Evolutionary conservation across 2,329 filamentous ascomycete genomes (phyloP).

Genomic region (Aspergillus terreus): DNA sequence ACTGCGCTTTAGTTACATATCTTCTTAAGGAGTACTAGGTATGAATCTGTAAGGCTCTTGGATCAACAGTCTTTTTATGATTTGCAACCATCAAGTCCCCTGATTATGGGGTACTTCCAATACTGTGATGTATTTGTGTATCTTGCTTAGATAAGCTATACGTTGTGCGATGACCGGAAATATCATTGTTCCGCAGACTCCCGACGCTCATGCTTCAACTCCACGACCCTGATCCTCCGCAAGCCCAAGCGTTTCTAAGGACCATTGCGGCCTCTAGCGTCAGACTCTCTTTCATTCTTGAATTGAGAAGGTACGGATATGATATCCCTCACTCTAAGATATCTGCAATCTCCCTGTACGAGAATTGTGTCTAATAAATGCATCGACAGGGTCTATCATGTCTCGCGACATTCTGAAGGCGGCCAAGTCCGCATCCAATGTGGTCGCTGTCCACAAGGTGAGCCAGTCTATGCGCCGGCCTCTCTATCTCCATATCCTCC

Average conservation of each 20-base stretch:
- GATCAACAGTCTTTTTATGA: too few species aligned
- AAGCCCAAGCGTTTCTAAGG: neutral
- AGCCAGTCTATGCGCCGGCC: neutral
- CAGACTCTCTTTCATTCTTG: neutral
- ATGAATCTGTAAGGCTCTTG: too few species aligned
- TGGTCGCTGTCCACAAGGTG: conserved; percentile 37
- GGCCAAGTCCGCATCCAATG: conserved; percentile 36
- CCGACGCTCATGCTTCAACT: neutral
- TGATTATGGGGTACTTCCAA: too few species aligned
- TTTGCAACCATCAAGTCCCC: too few species aligned
- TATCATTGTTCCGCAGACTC: neutral
- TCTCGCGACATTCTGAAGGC: conserved; percentile 35
- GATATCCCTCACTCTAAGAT: too few species aligned
- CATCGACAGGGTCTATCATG: conserved; percentile 28
- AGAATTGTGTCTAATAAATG: conserved; percentile 6
- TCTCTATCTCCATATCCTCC: neutral
- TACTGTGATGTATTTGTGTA: too few species aligned
- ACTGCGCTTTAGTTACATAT: too few species aligned
- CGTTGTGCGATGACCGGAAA: neutral
- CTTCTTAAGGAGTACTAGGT: too few species aligned
- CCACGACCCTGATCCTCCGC: neutral
- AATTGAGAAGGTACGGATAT: neutral
- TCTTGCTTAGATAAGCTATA: neutral
- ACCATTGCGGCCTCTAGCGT: neutral
- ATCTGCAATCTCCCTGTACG: neutral